phyloP scores from a whole-genome alignment of 305 asterid species.

The Petunia hybrid region DNA sequence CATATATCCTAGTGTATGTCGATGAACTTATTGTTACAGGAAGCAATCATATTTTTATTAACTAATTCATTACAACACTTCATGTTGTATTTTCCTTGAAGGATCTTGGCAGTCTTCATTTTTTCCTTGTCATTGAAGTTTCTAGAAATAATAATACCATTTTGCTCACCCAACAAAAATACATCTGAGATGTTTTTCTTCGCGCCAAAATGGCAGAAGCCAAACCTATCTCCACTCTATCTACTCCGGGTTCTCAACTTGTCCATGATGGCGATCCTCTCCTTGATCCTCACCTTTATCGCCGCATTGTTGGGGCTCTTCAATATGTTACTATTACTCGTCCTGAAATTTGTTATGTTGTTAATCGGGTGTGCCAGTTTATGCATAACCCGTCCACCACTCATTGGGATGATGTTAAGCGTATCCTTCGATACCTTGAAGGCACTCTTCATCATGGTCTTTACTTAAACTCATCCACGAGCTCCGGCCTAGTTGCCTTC shows the following conservation, averaged over 20 bases:
- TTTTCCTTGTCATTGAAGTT: not conserved
- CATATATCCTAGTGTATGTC: not conserved
- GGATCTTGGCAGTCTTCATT: not conserved
- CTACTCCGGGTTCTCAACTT: not conserved
- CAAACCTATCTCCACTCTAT: not conserved
- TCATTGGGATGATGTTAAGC: not conserved
- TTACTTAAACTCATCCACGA: not conserved
- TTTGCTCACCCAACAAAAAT: not conserved
- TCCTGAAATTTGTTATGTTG: not conserved
- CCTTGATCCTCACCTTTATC: not conserved
- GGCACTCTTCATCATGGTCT: conserved; percentile 7
- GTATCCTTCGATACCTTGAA: not conserved
- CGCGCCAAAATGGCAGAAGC: not conserved
- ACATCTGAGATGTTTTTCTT: not conserved
- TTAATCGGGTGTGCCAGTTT: conserved; percentile 10
- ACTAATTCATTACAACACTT: not conserved
- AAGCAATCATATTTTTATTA: not conserved
- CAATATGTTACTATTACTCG: not conserved
- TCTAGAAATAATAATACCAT: not conserved
- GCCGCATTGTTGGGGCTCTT: not conserved
- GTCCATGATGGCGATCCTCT: not conserved
- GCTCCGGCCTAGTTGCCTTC: not conserved
- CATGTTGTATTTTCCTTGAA: not conserved
- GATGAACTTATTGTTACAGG: not conserved
- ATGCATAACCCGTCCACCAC: not conserved